Conservation (phyloP, 345 rosid species). For the Mallotus nudiflorus region DNA sequence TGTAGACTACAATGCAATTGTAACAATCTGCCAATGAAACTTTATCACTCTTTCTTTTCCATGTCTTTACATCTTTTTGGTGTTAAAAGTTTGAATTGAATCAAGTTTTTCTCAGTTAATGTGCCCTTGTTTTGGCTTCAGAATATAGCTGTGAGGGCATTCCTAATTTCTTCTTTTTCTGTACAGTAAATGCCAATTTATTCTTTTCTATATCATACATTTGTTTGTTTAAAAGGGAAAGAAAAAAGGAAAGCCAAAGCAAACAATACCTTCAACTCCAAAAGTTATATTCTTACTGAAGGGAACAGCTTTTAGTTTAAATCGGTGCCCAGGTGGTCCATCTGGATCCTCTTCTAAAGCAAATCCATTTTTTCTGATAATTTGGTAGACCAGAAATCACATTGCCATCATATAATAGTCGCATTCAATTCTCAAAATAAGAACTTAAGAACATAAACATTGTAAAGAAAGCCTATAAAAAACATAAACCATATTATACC, state of each 20-base stretch:
- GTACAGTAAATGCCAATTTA: neutral
- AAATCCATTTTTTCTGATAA: slow-evolving; percentile 83
- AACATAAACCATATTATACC: slow-evolving; percentile 41
- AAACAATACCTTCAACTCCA: slow-evolving; percentile 76
- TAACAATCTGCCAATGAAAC: neutral
- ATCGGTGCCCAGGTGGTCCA: slow-evolving; percentile 74
- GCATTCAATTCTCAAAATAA: neutral
- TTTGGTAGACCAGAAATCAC: slow-evolving; percentile 13
- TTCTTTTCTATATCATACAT: neutral
- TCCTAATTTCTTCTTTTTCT: neutral
- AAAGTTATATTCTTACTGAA: slow-evolving; percentile 93
- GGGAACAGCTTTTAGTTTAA: slow-evolving; percentile 76
- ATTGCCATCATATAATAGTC: slow-evolving; percentile 2
- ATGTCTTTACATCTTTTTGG: neutral
- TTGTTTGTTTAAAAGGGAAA: neutral
- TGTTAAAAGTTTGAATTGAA: neutral
- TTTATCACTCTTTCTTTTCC: neutral
- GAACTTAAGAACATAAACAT: neutral
- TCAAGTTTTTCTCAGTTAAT: neutral
- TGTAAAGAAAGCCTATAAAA: slow-evolving; percentile 7
- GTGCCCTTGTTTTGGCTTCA: neutral
- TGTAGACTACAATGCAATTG: neutral
- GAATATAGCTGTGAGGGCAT: neutral
- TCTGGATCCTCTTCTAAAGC: slow-evolving; percentile 72
- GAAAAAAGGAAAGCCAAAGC: neutral